These are phyloP conservation scores for Sclerotiophoma versabilis DNA, from an alignment of 2,329 filamentous ascomycete genomes.

Conservation along the genomic window DNA sequence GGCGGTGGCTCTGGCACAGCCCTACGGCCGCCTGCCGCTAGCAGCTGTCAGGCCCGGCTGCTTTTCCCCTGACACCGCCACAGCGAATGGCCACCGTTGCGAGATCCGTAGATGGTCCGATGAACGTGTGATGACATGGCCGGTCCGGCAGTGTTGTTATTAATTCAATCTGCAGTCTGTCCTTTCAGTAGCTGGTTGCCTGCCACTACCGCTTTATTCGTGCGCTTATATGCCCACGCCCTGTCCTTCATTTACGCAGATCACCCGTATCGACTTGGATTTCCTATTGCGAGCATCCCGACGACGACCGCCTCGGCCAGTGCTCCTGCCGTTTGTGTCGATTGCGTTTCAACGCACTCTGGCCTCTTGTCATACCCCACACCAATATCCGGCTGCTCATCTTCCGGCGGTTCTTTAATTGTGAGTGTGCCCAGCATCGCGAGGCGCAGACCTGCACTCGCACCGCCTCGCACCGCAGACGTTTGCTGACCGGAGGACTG, in stretches of 20 bases:
- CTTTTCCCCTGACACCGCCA: conserved; percentile 29
- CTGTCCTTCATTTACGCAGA: conserved; percentile 34
- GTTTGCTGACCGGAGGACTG: conserved; percentile 44
- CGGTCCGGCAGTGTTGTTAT: conserved; percentile 10
- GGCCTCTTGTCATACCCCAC: conserved; percentile 46
- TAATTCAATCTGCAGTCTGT: conserved; percentile 21
- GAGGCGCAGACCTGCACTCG: conserved; percentile 3
- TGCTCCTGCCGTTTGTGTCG: conserved; percentile 27
- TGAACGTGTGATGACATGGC: conserved; percentile 43
- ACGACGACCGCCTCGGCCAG: conserved; percentile 31
- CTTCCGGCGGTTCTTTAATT: conserved; percentile 18
- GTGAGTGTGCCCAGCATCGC: conserved; percentile 11
- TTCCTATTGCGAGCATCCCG: conserved; percentile 28
- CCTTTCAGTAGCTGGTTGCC: conserved; percentile 17
- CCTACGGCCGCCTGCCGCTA: conserved; percentile 24
- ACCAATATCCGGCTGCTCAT: conserved; percentile 26
- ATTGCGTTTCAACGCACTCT: conserved; percentile 44
- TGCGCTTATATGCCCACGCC: conserved; percentile 14
- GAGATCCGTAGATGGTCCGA: conserved; percentile 38
- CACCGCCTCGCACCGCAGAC: conserved; percentile 34
- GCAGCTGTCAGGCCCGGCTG: conserved; percentile 18
- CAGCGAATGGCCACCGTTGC: conserved; percentile 44
- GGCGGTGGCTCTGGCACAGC: conserved; percentile 33
- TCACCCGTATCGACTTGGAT: conserved; percentile 20
- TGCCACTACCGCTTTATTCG: conserved; percentile 14